Evolutionary conservation across 331 rosid genomes (phyloP), one percentile per base, ranked within the genome.

Genomic region (Saraca asoca): DNA sequence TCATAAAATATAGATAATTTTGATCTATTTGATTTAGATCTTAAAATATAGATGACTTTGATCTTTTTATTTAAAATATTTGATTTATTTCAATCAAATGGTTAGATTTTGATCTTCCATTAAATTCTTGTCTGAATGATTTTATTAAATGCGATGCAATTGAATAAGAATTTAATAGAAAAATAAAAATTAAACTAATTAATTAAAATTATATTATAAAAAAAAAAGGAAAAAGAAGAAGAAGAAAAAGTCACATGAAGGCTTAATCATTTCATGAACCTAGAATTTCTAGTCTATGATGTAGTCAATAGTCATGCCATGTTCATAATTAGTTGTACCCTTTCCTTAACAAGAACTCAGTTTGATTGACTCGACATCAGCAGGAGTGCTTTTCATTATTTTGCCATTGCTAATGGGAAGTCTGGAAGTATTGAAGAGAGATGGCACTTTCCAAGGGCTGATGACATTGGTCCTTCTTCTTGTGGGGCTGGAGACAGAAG

Each of bases 361-460:
- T 51, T 29, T 51, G 2, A 10, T 39, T 15, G 67, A 54, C 9
- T 52, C 71, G 9, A 34, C 41, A 59, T 48, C 72, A 10, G 37
- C 50, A 44, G 35, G 42, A 58, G 18, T 45, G 59, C 44, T 18
- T 14, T 49, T 66, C 18, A 48, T 51, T 63, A 48, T 12, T 44
- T 65, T 65, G 29, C 64, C 70, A 35, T 45, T n/a, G n/a, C n/a
- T n/a, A n/a, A n/a, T n/a, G n/a, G n/a, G n/a, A 44, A 12, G 35
- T 73, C 58, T 71, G 9, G 79, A 49, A 60, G 78, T 16, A 66
- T 8, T 72, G 37, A 79, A 66, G 43, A 82, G 75, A n/a, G 61
- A 66, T 5, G 87, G 83, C 77, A 55, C 19, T 72, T 78, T 79
- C 77, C 84, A 68, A 56, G 70, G 11, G 39, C 74, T 73, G 76